phyloP scores from a whole-genome alignment of 164 flowering plant genomes.

The Magnolia kwangsiensis region DNA sequence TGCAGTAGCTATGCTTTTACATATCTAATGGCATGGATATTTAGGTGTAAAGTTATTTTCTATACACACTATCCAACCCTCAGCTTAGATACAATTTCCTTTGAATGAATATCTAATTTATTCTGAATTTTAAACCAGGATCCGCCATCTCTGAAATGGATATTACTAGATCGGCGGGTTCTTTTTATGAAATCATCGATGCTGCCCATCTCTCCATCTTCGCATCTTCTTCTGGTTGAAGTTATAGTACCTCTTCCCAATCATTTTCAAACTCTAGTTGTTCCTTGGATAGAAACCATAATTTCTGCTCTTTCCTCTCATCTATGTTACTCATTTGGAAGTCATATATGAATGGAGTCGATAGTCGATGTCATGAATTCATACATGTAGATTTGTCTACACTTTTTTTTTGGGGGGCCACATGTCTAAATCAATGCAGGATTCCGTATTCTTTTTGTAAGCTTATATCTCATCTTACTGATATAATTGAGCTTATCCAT shows the following conservation, averaged over 20 bases:
- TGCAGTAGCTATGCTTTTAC: slow-evolving; percentile 89
- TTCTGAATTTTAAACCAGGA: slow-evolving; percentile 63
- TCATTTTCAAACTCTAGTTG: neutral
- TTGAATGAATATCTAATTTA: slow-evolving; percentile 30
- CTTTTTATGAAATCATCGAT: neutral
- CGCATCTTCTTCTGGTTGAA: too few relatives aligned
- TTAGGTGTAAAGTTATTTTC: slow-evolving; percentile 90
- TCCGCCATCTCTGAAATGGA: slow-evolving; percentile 49
- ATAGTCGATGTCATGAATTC: too few relatives aligned
- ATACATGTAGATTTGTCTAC: too few relatives aligned
- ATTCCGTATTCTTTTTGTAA: too few relatives aligned
- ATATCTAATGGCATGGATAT: slow-evolving; percentile 79
- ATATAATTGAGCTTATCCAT: too few relatives aligned
- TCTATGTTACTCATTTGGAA: too few relatives aligned
- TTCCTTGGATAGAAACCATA: neutral
- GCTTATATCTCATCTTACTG: too few relatives aligned
- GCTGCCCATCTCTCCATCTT: neutral
- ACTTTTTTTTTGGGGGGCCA: too few relatives aligned
- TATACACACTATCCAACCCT: slow-evolving; percentile 97
- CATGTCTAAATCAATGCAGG: too few relatives aligned
- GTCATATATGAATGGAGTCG: too few relatives aligned
- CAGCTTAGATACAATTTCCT: slow-evolving; percentile 84
- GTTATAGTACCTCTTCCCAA: too few relatives aligned
- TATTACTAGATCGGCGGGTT: slow-evolving; percentile 68
- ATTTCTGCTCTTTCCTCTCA: neutral